Base-by-base conservation (phyloP, 148 eudicot genomes). In the Dianthus caryophyllus region DNA sequence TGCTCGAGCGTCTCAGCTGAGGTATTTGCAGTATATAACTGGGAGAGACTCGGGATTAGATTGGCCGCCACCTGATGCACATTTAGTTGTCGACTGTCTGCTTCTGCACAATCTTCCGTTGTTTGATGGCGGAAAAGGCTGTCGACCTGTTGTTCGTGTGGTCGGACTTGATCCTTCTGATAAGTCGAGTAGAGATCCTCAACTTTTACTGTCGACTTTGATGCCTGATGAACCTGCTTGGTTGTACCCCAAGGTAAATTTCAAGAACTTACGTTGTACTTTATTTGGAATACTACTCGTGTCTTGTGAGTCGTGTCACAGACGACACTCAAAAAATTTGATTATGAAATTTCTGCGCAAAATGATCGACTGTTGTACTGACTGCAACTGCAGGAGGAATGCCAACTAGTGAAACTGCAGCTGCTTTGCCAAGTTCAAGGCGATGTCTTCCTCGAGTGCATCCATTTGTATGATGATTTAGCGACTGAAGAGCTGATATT, bases 401-500 rank as follows among this genome's bases (percentile, higher is more conserved):
- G 85, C 39, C 67, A 51, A n/a, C 38, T 81, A 4, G 81, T 85
- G 61, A 87, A 85, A 60, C 21, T 85, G 64, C 83, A 83, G 58
- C 72, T 87, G 65, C 82, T 66, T 15, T 73, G 75, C 53, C 73
- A 71, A 39, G 81, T 83, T 61, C 85, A 85, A 75, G 89, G 87
- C 41, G 93, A 85, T 73, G 83, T 83, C 31, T 78, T 87, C 63
- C 74, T 85, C 11, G 93, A 87, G 76, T 85, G 87, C 64, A 59
- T 79, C 70, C 89, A 87, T 81, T 75, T 84, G 71, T 64, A 65
- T 0, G 78, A 84, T 22, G 87, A 87, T 78, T 70, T 71, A 17
- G 74, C 58, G 26, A 55, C 77, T 6, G 85, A 87, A 58, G 84
- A 85, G 38, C 81, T 78, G 51, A 76, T 87, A 47, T 87, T 87